Evolutionary conservation across 2,329 filamentous ascomycete species (phyloP), one percentile per base, ranked within the genome.

Genomic region (Gnomoniopsis smithogilvyi): DNA sequence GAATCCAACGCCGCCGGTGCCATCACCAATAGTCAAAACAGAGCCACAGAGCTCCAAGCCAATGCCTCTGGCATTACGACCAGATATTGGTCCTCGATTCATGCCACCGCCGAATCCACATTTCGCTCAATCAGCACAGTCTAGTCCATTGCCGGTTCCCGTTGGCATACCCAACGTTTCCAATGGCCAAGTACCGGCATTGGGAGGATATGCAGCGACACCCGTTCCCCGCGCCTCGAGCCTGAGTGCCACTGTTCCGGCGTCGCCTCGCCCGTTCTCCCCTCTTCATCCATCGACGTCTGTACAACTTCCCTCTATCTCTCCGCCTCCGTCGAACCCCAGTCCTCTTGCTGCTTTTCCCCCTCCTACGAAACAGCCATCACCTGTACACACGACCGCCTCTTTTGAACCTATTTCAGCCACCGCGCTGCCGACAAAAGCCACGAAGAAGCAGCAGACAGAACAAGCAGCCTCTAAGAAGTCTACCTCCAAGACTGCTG

Each of bases 141-240:
- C 46, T 7, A 61, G 49, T 30, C 59, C 70, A 24, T 66, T 71
- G 3, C 67, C 67, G 8, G 66, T 66, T n/a, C 69, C 69, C 19
- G 55, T 60, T 7, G 54, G 61, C 2, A 59, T 64, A 17, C 55
- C 65, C 11, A 63, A 63, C 12, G 63, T 66, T 51, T 62, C 65
- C 10, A 66, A 66, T 38, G 64, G 62, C 2, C 66, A 66, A 15
- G 67, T 69, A 62, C 64, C 66, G 6, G 64, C 67, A 59, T 58
- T 68, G 38, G 65, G 66, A 14, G 65, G 66, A 8, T 65, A 67
- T 43, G 55, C 64, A 36, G 54, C 59, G 1, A 43, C 58, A 30
- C 48, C 61, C 17, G 59, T 62, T 14, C 62, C 52, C 33, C 67
- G 65, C 36, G 66, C 67, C n/a, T 65, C 66, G 22, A 64, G 67